Conservation (phyloP, 2,329 filamentous ascomycete genomes). For the Paramyrothecium roridum region DNA sequence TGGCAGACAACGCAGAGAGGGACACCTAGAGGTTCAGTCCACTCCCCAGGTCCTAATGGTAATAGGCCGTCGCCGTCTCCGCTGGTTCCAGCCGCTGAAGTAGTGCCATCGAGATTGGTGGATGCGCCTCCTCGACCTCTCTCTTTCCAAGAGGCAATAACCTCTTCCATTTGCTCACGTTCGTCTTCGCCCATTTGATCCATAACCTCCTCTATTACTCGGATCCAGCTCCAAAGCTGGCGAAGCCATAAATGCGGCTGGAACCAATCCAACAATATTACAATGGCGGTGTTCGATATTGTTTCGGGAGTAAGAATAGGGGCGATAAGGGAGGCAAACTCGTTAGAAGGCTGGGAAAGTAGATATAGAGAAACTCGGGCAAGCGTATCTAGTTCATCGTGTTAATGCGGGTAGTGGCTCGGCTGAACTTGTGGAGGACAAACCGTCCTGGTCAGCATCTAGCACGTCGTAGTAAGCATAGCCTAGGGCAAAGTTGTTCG, state of each 20-base stretch:
- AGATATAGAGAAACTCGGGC: conserved; percentile 88
- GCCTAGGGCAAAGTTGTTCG: conserved; percentile 87
- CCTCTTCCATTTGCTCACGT: conserved; percentile 82
- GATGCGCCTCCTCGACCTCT: conserved; percentile 64
- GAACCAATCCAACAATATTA: conserved; percentile 93
- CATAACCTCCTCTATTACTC: conserved; percentile 75
- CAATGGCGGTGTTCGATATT: conserved; percentile 81
- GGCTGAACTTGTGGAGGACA: conserved; percentile 9
- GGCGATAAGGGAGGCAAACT: conserved; percentile 78
- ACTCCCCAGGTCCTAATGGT: conserved; percentile 83
- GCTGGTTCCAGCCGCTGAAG: conserved; percentile 46
- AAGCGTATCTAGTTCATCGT: conserved; percentile 65
- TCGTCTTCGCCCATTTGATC: conserved; percentile 71
- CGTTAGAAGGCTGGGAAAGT: conserved; percentile 77
- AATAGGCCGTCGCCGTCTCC: conserved; percentile 67
- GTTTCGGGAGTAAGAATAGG: conserved; percentile 82
- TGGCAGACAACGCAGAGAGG: conserved; percentile 95
- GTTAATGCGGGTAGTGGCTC: no score
- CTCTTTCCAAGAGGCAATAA: conserved; percentile 77
- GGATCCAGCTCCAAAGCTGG: conserved; percentile 85
- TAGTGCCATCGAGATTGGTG: conserved; percentile 59
- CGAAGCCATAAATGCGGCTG: conserved; percentile 91
- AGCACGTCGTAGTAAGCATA: conserved; percentile 96
- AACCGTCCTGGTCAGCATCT: conserved; percentile 90
- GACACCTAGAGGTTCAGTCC: conserved; percentile 84